These are phyloP conservation scores for Neonectria faginata DNA, from an alignment of 2,329 filamentous ascomycete genomes.

Conservation along the genomic window DNA sequence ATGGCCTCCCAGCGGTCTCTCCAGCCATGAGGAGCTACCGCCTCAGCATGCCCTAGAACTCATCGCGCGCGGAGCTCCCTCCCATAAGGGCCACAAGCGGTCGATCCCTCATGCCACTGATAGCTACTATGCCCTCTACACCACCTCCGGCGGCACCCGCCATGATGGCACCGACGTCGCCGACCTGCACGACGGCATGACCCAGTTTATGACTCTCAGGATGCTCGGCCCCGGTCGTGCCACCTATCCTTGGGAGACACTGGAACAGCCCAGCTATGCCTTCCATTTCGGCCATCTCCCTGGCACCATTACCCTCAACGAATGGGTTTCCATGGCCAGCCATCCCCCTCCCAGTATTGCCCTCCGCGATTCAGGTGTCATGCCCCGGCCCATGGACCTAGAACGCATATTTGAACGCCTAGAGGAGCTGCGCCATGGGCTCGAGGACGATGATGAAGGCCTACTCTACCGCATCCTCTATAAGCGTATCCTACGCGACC, in stretches of 20 bases:
- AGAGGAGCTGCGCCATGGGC: constrained; percentile 66
- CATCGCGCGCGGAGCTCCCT: constrained; percentile 68
- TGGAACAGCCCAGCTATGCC: constrained; percentile 79
- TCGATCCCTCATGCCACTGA: constrained; percentile 67
- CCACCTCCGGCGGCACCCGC: constrained; percentile 60
- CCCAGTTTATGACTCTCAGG: constrained; percentile 68
- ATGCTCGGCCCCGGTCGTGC: constrained; percentile 58
- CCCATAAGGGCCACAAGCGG: constrained; percentile 66
- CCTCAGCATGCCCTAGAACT: constrained; percentile 67
- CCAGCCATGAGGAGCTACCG: constrained; percentile 61
- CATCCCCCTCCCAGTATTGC: constrained; percentile 66
- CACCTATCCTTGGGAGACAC: constrained; percentile 72
- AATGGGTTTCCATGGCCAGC: constrained; percentile 73
- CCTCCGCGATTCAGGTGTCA: constrained; percentile 68
- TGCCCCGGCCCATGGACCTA: constrained; percentile 71
- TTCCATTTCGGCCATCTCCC: constrained; percentile 74
- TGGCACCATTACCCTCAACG: constrained; percentile 78
- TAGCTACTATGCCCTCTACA: constrained; percentile 67
- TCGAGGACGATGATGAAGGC: constrained; percentile 68
- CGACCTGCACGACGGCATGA: constrained; percentile 67
- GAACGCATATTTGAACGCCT: constrained; percentile 69
- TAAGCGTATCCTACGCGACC: constrained; percentile 74
- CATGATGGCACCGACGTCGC: constrained; percentile 59
- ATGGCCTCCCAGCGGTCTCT: constrained; percentile 69
- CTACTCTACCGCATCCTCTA: constrained; percentile 75